Base-by-base conservation (phyloP, 148 eudicot species). In the Fagopyrum homotropicum region DNA sequence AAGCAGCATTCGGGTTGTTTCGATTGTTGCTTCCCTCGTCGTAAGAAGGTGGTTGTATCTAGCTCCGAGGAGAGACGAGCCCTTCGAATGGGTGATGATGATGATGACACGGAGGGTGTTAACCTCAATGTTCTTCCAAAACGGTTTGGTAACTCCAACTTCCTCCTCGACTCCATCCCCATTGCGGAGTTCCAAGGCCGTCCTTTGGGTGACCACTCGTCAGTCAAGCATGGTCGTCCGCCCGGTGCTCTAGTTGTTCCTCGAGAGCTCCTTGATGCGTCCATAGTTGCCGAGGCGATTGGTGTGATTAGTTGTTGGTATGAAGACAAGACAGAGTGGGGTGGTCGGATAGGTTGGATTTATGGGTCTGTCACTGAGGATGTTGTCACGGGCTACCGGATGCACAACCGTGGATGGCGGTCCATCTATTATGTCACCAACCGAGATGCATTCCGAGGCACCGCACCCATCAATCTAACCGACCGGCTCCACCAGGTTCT, bases 321-420 rank as follows among this genome's bases (percentile, higher is more conserved):
- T 43, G 77, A 75, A 14, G 77, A 75, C 47, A 75, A 75, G 45
- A 75, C 70, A 2, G 77, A 75, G 47, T 75, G 70, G 77, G 75
- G 77, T 12, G 51, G 70, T 5, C 43, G 77, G n/a, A 59, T 75
- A 4, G 77, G 77, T 4, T 75, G 77, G 77, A 75, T 59, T 22
- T 22, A 22, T 22, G 26, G 26, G 26, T 22, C 26, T 22, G 26
- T 22, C 26, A 22, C 26, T 22, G 77, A 75, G 64, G 77, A 57
- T 19, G 77, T 75, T 6, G 69, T 57, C n/a, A 57, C 69, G 1
- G 77, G 77, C n/a, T 75, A 75, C 7, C 77, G 70, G 4, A 75
- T 75, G 77, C 77, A 75, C 22, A 75, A 75, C 77, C 63, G 77
- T 7, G 77, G 70, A 15, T 75, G 70, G 77, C 61, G 70, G 4